Percentiles rank a stretch among this genome's conserved stretches.
Conservation (phyloP, 2,329 filamentous ascomycete genomes). For the Mollisiaceae sp. region DNA sequence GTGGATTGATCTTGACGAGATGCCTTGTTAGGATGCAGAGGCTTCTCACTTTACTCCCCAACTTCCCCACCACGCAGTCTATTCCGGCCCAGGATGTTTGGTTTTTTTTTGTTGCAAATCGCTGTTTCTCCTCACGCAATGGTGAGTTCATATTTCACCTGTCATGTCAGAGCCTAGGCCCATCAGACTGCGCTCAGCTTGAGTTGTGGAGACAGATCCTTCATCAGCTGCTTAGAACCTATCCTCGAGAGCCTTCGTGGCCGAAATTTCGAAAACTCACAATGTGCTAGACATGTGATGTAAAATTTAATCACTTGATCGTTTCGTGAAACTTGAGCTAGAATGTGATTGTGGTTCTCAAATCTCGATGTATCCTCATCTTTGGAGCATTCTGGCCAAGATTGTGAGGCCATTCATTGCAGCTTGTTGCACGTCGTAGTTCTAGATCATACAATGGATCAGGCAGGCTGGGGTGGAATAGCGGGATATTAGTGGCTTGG, state of each 20-base stretch:
- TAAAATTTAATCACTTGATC: neutral
- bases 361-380: neutral
- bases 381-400: neutral
- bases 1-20: neutral
- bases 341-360: neutral
- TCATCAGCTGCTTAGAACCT: neutral
- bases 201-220: neutral
- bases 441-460: conserved; percentile 7
- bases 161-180: neutral
- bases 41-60: neutral
- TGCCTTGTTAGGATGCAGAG: neutral
- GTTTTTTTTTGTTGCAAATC: conserved; percentile 3
- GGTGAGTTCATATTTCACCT: neutral
- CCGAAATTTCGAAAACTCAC: neutral
- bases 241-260: neutral
- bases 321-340: neutral
- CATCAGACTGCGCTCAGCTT: neutral
- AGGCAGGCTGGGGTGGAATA: neutral
- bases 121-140: neutral
- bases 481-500: neutral
- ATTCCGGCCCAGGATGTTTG: too few species aligned
- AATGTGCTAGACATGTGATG: neutral
- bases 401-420: neutral
- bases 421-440: neutral
- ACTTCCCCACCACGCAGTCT: neutral